Base-by-base conservation (phyloP, 1,284 basidiomycete genomes). In the Trametes polyzona region DNA sequence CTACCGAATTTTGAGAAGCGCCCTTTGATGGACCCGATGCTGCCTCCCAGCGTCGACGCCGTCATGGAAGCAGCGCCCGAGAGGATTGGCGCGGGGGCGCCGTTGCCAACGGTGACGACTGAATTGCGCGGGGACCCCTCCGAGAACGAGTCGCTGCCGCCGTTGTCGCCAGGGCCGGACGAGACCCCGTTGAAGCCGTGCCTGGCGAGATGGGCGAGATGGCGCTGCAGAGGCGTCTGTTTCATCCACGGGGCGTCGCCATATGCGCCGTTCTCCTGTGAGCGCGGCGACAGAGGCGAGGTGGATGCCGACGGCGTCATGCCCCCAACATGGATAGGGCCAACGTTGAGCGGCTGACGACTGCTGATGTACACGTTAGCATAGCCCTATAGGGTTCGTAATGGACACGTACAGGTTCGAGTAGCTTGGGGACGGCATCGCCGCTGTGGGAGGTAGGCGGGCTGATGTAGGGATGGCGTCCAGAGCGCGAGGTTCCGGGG, bases 121-220 rank as follows among this genome's bases (percentile, higher is more conserved):
- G 90, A 92, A 57, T 86, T 83, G 39, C 83, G 85, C 16, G 83
- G 85, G 4, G 89, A 91, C 46, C 81, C 84, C 3, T 77, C 79
- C 12, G 84, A 86, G 17, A 85, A 71, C 1, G 80, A 78, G 64
- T 89, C 88, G 62, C 81, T 83, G 0, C 78, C 80, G 14, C 73
- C 72, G 40, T 72, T 76, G 41, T 89, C 87, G 10, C 82, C 83
- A 39, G 87, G 89, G 6, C 86, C 86, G 2, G 86, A 88, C 17
- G 90, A 82, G 2, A 93, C 86, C 1, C 87, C 90, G 46, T 84
- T 87, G 71, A 93, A 87, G 3, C 90, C 91, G 65, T 93, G 88
- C 27, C 88, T 81, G 16, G 90, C 83, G 9, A 93, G 78, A 62
- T 92, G 86, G 1, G 90, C 90, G 0, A 92, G 79, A 63, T 91